Base-by-base conservation (phyloP, 2,329 filamentous ascomycete genomes). In the Calonectria leucothoes region DNA sequence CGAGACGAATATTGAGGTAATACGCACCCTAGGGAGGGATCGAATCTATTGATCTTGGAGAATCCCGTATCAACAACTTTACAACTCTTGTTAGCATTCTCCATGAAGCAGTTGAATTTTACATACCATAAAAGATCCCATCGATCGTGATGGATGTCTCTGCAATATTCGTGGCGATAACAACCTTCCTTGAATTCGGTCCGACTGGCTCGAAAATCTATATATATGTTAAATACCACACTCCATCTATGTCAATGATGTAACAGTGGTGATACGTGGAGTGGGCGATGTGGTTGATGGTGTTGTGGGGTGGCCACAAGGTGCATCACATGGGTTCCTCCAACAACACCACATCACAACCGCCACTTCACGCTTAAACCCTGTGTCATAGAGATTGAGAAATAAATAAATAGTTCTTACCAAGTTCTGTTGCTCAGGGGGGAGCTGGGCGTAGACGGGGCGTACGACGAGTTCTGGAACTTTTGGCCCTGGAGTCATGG, bases 121-220 rank as follows among this genome's bases (percentile, higher is more conserved):
- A 8, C n/a, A 23, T 25, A 25, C 37, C 23, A 15, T 39, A 61
- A 39, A 25, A 39, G 37, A 61, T 37, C 5, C 55, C 94, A 82
- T 99, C 97, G 76, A 99, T 98, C 0, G 97, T 99, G 81, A 99
- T 97, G 69, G 95, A 98, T 0, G 97, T 99, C 82, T 99, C 97
- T 0, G 97, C 97, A 81, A 99, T 99, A 80, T 99, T 99, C 42
- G 97, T 99, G 2, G 97, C 97, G 82, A 99, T 98, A 72, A 99
- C 95, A 2, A 98, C 95, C 84, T 99, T 99, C 70, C 97, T 91
- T 92, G 20, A 96, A 96, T 0, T 93, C 89, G 0, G 96, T 95
- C 0, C 42, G n/a, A 97, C 94, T 2, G 96, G 96, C 35, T 99
- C 97, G 82, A 99, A 99, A 75, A 99, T 98, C 71, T 91, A 45